A percentile compares a stretch with the other conserved stretches of the same genome.
Conservation (phyloP, 75 land plant genomes). For the Pinus tabuliformis region DNA sequence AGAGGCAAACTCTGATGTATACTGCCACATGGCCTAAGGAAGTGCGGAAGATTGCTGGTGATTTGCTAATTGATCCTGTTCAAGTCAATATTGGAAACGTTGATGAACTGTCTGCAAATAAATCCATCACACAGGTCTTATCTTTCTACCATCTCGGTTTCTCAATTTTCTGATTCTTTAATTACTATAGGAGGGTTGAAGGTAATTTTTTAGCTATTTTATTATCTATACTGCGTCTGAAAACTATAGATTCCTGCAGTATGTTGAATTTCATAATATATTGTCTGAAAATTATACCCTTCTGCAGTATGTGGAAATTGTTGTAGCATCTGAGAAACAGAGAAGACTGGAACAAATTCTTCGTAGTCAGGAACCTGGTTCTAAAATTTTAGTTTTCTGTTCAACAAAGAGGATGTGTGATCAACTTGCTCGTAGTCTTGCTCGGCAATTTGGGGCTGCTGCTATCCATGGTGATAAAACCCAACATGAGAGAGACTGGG, state of each 20-base stretch:
- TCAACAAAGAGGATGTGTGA: constrained; percentile 94
- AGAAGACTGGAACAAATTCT: constrained; percentile 81
- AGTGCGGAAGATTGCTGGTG: constrained; percentile 92
- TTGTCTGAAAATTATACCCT: neutral
- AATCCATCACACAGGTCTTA: constrained; percentile 91
- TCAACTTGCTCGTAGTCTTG: constrained; percentile 77
- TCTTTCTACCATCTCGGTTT: neutral
- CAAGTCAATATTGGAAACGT: constrained; percentile 97
- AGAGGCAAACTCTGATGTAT: constrained; percentile 94
- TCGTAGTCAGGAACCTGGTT: constrained; percentile 81
- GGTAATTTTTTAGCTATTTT: neutral
- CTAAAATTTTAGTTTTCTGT: constrained; percentile 92
- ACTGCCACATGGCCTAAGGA: constrained; percentile 99
- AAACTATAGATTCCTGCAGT: neutral
- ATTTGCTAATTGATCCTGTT: constrained; percentile 80
- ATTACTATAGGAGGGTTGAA: neutral
- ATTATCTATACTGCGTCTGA: neutral
- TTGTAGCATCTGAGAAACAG: constrained; percentile 54
- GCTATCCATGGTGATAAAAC: constrained; percentile 98
- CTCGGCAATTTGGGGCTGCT: constrained; percentile 83
- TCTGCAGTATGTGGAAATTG: constrained; percentile 88
- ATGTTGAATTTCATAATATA: neutral
- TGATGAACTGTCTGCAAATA: constrained; percentile 94
- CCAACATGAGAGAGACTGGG: constrained; percentile 88
- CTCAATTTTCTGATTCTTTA: constrained; percentile 6